Evolutionary conservation across 2,329 filamentous ascomycete genomes (phyloP), one percentile per base, ranked within the genome.

Genomic region (Phialophora expanda): DNA sequence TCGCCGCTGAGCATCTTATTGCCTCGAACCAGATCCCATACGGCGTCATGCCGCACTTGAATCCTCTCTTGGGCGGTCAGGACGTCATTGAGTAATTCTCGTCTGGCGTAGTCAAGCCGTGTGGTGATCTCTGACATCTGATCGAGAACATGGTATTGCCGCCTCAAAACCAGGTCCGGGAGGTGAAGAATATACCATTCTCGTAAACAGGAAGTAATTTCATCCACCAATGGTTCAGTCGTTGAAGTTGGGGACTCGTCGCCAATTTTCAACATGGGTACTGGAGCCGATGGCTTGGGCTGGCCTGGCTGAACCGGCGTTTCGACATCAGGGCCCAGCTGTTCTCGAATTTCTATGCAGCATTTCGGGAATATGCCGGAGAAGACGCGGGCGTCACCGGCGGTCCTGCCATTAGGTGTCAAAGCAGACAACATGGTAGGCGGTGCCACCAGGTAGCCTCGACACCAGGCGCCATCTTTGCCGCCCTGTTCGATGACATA

Each of bases 181-280:
- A 99, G 84, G 75, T 97, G 96, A 20, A 93, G 97, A 22, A 95
- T 96, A 80, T 99, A 94, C 96, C 95, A 99, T 84, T 99, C 95
- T 72, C 95, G 88, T 69, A 99, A 81, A 76, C 95, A 99, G 3
- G 93, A 97, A 14, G 95, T 93, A 73, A 99, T 98, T 78, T 99
- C 95, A 78, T 99, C 95, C 26, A 99, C 93, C 67, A 99, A 80
- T 2, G 95, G 95, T 76, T 99, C 96, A 8, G 91, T 89, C 17
- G 87, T 84, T 5, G 93, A 97, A 0, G 92, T 96, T 1, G 93
- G 92, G 1, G 93, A 97, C 81, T 99, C 95, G 75, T 99, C 95
- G 65, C 95, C 95, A 76, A 99, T 94, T 78, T 97, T 97, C 61
- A 99, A 85, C 90, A 98, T 95, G 4, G 95, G 95, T 8, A 99